Evolutionary conservation across 805 yeast genomes (phyloP), one percentile per base, ranked within the genome.

Genomic region (Limtongia smithiae): DNA sequence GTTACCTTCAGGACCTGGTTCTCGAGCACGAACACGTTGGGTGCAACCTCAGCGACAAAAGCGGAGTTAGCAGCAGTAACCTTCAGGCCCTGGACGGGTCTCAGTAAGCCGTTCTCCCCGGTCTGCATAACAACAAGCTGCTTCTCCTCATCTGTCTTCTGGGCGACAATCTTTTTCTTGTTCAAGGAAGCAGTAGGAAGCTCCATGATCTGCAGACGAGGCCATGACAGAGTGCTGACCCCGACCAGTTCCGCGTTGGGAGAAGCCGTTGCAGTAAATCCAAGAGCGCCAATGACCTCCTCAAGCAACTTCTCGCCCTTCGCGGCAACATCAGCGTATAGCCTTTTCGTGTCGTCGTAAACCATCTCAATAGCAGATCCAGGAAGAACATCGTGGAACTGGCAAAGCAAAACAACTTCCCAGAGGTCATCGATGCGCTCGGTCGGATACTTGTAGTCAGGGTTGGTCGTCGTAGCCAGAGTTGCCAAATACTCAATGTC

Each of bases 351-450:
- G 60, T 85, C 93, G 60, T 88, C 89, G 64, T 93, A 91, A 12
- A 93, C 96, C 81, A 87, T 80, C 55, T 88, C 96, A 61, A 91
- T 91, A 68, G 96, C 87, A 4, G 95, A 83, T 2, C 98, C 98
- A 1, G 98, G 98, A 44, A 93, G 74, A n/a, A 91, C 97, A 70
- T 91, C 98, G 67, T 91, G 98, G 71, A 91, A 91, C 65, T 91
- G 97, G 64, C 96, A 89, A 48, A 93, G 71, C 54, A 89, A 79
- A 18, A 91, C 80, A 66, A 86, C 81, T 65, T 88, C 91, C 98
- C 98, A 91, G 53, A 91, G 66, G 1, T 69, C 74, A 54, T 82
- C 80, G 37, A 91, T 74, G 51, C 81, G 77, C 33, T 75, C 69
- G 28, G 75, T 71, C 2, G 98, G 98, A 65, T 91, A 91, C 50